Conservation (phyloP, 768 basidiomycete species). For the Harrya chromipes region DNA sequence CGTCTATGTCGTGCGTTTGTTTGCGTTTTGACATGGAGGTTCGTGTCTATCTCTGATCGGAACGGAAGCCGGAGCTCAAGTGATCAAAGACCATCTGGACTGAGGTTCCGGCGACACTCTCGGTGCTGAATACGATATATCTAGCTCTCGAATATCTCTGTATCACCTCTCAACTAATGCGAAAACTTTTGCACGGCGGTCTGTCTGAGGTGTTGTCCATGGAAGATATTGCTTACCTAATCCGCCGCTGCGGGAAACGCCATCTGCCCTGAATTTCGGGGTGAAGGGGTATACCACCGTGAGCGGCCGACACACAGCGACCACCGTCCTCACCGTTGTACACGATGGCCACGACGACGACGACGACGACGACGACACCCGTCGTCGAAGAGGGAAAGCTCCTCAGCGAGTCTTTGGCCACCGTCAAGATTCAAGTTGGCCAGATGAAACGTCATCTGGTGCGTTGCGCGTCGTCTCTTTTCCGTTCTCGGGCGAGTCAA, state of each 20-base stretch:
- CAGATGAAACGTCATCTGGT: slow-evolving; percentile 95
- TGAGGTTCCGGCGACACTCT: no score
- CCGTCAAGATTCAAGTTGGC: slow-evolving; percentile 87
- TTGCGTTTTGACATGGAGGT: slow-evolving; percentile 53
- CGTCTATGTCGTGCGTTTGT: slow-evolving; percentile 33
- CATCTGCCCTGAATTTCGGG: neutral
- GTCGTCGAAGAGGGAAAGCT: slow-evolving; percentile 77
- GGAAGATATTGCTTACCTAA: slow-evolving; percentile 24
- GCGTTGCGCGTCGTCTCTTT: slow-evolving; percentile 27
- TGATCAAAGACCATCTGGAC: no score
- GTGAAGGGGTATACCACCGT: no score
- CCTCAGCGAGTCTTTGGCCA: slow-evolving; percentile 79
- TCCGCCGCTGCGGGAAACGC: neutral
- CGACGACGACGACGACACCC: slow-evolving; percentile 29
- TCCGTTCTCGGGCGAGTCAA: neutral
- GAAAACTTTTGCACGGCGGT: no score
- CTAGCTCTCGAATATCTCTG: no score
- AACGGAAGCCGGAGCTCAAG: no score
- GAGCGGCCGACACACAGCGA: neutral
- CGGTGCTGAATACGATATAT: no score
- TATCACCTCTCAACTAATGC: no score
- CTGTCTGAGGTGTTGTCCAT: no score
- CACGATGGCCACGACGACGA: slow-evolving; percentile 23
- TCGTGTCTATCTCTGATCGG: no score
- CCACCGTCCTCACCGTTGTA: slow-evolving; percentile 5